Conservation (phyloP, 352 stramenopile genomes). For the Phytophthora nicotianae region DNA sequence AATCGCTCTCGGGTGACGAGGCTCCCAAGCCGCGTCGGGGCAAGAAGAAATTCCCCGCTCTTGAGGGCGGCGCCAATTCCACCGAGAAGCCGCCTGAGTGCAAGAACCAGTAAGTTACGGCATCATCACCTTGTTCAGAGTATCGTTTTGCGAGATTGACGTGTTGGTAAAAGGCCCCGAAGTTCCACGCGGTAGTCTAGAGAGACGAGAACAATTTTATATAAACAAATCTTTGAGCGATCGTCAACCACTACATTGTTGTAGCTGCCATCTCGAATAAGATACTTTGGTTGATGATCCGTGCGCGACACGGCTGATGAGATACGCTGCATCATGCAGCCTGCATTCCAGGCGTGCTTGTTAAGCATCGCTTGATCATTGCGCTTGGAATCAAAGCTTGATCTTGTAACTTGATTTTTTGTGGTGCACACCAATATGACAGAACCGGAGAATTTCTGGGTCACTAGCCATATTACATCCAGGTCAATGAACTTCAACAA, state of each 20-base stretch:
- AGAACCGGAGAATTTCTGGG: not conserved
- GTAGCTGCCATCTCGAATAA: not conserved
- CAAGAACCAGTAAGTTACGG: conserved; percentile 86
- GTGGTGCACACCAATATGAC: not conserved
- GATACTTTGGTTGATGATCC: conserved; percentile 1
- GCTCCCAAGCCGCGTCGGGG: conserved; percentile 45
- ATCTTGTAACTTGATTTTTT: conserved; percentile 17
- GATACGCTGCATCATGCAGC: conserved; percentile 6
- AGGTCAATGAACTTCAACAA: not conserved
- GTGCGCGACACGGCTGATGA: conserved; percentile 5
- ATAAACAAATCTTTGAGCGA: conserved; percentile 22
- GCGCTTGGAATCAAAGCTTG: conserved; percentile 4
- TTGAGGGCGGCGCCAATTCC: conserved; percentile 62
- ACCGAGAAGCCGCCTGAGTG: conserved; percentile 88
- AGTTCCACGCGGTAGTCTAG: conserved; percentile 10
- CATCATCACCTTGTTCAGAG: conserved; percentile 22
- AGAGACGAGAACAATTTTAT: conserved; percentile 30
- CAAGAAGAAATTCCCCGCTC: conserved; percentile 83
- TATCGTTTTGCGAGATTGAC: conserved; percentile 22
- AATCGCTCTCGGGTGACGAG: conserved; percentile 63
- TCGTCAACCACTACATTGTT: not conserved
- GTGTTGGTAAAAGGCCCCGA: not conserved
- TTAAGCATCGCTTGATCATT: not conserved
- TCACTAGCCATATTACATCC: not conserved
- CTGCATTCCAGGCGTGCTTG: no score